Evolutionary conservation across 2,329 filamentous ascomycete genomes (phyloP).

Genomic region (Aspergillus spinulosporus): DNA sequence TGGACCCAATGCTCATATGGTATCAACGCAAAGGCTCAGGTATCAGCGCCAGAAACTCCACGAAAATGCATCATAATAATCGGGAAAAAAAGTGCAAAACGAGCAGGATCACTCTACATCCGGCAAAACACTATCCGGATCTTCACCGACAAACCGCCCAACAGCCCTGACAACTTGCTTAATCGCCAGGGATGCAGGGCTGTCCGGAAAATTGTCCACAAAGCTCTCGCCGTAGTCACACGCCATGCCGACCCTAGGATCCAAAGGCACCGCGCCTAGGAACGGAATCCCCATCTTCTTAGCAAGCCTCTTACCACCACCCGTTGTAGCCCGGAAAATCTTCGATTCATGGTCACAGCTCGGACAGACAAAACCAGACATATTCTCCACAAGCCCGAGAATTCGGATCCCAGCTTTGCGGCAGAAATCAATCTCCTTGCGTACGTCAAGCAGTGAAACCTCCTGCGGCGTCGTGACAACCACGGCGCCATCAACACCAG

Average conservation of each 20-base stretch:
- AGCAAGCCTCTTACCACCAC: slow-evolving; percentile 76
- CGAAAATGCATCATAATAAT: slow-evolving; percentile 17
- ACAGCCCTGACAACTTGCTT: slow-evolving; percentile 75
- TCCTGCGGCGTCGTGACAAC: slow-evolving; percentile 95
- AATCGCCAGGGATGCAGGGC: slow-evolving; percentile 81
- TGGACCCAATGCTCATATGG: slow-evolving; percentile 9
- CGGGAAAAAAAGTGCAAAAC: slow-evolving; percentile 51
- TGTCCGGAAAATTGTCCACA: slow-evolving; percentile 90
- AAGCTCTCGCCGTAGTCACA: slow-evolving; percentile 98
- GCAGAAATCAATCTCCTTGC: slow-evolving; percentile 98
- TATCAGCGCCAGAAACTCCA: slow-evolving; percentile 10
- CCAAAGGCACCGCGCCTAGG: slow-evolving; percentile 83
- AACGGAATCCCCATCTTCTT: slow-evolving; percentile 86
- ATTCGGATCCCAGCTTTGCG: slow-evolving; percentile 87
- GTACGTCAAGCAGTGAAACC: slow-evolving; percentile 84
- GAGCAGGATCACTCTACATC: slow-evolving; percentile 30
- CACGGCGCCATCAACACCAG: slow-evolving; percentile 88
- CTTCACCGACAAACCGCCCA: slow-evolving; percentile 63
- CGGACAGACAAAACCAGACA: slow-evolving; percentile 95
- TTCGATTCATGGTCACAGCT: slow-evolving; percentile 77
- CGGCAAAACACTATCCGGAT: slow-evolving; percentile 53
- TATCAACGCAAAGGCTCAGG: slow-evolving; percentile 13
- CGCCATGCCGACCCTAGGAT: slow-evolving; percentile 91
- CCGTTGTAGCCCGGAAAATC: slow-evolving; percentile 90
- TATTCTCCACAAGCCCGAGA: slow-evolving; percentile 92